Conservation (phyloP, 306 rosid species). For the Medicago ruthenica region DNA sequence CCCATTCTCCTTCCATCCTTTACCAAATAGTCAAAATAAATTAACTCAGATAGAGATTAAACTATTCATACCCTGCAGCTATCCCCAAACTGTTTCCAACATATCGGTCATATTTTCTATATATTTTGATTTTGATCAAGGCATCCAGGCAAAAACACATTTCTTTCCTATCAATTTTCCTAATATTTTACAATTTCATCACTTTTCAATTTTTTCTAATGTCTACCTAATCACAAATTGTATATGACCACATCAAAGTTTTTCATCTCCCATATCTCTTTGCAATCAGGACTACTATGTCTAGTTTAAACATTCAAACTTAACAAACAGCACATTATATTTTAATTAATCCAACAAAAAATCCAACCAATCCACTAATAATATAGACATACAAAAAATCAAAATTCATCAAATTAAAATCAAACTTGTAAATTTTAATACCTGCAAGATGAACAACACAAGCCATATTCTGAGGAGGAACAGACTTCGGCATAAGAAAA, state of each 20-base stretch:
- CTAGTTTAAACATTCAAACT: constrained; percentile 1
- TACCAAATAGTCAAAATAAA: constrained; percentile 35
- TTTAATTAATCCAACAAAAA: constrained; percentile 23
- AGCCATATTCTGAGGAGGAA: constrained; percentile 73
- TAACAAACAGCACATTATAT: constrained; percentile 25
- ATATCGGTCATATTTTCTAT: neutral
- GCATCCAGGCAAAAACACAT: constrained; percentile 22
- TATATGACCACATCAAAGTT: neutral
- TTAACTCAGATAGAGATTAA: constrained; percentile 14
- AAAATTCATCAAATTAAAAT: constrained; percentile 14
- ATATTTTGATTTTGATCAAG: constrained; percentile 1
- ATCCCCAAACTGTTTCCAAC: neutral
- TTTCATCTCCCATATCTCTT: neutral
- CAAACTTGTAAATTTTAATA: constrained; percentile 21
- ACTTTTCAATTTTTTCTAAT: neutral
- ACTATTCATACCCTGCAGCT: neutral
- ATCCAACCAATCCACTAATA: constrained; percentile 7
- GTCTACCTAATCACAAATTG: neutral
- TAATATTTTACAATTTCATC: neutral
- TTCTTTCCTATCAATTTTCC: neutral
- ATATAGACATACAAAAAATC: neutral
- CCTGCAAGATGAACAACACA: constrained; percentile 99
- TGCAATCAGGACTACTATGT: neutral
- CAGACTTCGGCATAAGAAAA: constrained; percentile 73
- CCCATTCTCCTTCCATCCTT: constrained; percentile 14